phyloP scores from a whole-genome alignment of 495 filamentous ascomycete species.

The Parmelia sp. region DNA sequence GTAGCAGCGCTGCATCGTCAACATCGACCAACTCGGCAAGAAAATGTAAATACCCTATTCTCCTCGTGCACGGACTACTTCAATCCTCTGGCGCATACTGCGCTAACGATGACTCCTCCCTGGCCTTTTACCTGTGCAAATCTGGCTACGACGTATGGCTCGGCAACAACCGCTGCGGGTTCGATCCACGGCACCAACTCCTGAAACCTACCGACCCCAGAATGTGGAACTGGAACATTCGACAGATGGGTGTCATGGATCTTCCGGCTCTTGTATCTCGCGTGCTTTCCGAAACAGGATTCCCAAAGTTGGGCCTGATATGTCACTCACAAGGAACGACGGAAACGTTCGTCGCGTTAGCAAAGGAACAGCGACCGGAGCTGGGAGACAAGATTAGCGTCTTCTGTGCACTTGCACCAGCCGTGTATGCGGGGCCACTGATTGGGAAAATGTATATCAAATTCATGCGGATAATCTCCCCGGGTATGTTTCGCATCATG shows the following conservation, averaged over 20 bases:
- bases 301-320: conserved; percentile 74
- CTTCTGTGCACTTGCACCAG: conserved; percentile 88
- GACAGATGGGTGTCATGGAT: conserved; percentile 88
- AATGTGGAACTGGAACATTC: conserved; percentile 98
- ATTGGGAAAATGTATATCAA: conserved; percentile 86
- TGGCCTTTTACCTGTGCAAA: conserved; percentile 90
- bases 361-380: conserved; percentile 88
- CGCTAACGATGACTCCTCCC: conserved; percentile 78
- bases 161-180: conserved; percentile 90
- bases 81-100: conserved; percentile 88
- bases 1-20: not conserved
- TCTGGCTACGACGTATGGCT: conserved; percentile 96
- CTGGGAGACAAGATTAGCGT: conserved; percentile 78
- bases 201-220: conserved; percentile 70
- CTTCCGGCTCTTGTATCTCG: conserved; percentile 82
- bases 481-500: conserved; percentile 66
- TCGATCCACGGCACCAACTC: conserved; percentile 65
- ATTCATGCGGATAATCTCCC: conserved; percentile 78
- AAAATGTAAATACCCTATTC: conserved; percentile 73
- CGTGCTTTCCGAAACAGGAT: conserved; percentile 75
- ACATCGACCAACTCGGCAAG: conserved; percentile 1
- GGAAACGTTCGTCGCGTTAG: conserved; percentile 79
- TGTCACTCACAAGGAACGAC: conserved; percentile 92
- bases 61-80: conserved; percentile 82
- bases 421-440: conserved; percentile 82